A percentile compares a stretch with the other conserved stretches of the same genome.
Evolutionary conservation across 108 stramenopile species (phyloP).

Genomic region (Pseudonitzschia pungens): DNA sequence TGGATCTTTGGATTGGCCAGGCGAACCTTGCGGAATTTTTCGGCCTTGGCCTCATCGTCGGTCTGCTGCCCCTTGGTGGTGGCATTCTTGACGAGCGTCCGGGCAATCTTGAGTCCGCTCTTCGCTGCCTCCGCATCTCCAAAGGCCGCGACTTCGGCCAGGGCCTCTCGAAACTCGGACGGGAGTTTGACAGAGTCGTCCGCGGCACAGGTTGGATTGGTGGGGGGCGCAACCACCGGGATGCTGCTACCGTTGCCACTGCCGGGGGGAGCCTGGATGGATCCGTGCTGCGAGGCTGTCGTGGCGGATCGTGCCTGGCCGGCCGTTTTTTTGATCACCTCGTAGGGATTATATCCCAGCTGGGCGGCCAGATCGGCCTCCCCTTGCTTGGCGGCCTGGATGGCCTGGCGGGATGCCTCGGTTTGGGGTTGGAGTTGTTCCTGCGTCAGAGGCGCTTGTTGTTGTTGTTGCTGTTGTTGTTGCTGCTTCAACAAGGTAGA

Average conservation of each 20-base stretch:
- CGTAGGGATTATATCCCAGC: constrained; percentile 87
- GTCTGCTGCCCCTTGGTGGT: constrained; percentile 71
- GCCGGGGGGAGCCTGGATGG: constrained; percentile 33
- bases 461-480: constrained; percentile 19
- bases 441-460: background rate
- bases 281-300: constrained; percentile 51
- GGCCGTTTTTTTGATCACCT: constrained; percentile 60
- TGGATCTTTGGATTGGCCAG: constrained; percentile 80
- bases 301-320: constrained; percentile 80
- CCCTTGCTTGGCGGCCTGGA: constrained; percentile 57
- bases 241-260: constrained; percentile 27
- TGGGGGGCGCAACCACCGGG: constrained; percentile 45
- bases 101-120: constrained; percentile 47
- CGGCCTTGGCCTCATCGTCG: constrained; percentile 43
- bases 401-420: constrained; percentile 57
- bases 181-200: constrained; percentile 26
- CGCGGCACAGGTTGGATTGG: constrained; percentile 34
- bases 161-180: no score
- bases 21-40: constrained; percentile 75
- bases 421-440: constrained; percentile 24
- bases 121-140: constrained; percentile 28
- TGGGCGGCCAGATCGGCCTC: constrained; percentile 51
- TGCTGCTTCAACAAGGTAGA: constrained; percentile 26
- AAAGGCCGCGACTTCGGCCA: constrained; percentile 42
- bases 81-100: constrained; percentile 74